Evolutionary conservation across 2,329 filamentous ascomycete species (phyloP), one percentile per base, ranked within the genome.

Genomic region (Paraphoma sp.): DNA sequence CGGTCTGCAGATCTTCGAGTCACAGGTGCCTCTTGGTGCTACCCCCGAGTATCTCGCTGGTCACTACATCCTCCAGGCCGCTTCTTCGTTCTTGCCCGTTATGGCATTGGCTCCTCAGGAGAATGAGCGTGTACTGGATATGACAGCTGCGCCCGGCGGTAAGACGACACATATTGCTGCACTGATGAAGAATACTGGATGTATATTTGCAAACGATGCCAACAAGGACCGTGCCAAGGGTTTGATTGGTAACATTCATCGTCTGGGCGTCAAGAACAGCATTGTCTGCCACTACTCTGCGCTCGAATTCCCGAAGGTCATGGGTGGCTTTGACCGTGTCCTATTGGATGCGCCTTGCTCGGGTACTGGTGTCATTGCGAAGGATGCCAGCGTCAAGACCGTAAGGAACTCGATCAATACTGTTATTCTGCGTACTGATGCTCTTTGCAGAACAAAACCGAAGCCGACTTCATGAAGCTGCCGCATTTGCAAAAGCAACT

Each of bases 131-230:
- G 86, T 96, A 48, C 88, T 99, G 52, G 94, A 97, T 83, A 89
- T 98, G 93, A 92, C 95, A 49, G 90, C 95, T 66, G 94, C 94
- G 59, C 94, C 94, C 57, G 94, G 94, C 81, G 94, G 94, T 79
- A 98, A 98, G 80, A 96, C 93, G 9, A 97, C 94, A 6, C 92
- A 97, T 78, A 90, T 97, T 76, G 92, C 94, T n/a, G 94, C 94
- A 0, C 81, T 98, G 73, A 97, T 97, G 93, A 93, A 93, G 80
- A 99, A 99, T 79, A 98, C 94, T 0, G 95, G 95, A 53, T 90
- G 90, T 66, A 89, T 99, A 64, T 92, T 99, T 72, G 94, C 95
- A 75, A 99, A 99, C 83, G 95, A 99, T 86, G 88, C 91, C 67
- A 97, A 90, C 83, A 97, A 97, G 78, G 82, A 88, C 57, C 91